Conservation (phyloP, 1,284 basidiomycete genomes). For the Ceratobasidium sp. region DNA sequence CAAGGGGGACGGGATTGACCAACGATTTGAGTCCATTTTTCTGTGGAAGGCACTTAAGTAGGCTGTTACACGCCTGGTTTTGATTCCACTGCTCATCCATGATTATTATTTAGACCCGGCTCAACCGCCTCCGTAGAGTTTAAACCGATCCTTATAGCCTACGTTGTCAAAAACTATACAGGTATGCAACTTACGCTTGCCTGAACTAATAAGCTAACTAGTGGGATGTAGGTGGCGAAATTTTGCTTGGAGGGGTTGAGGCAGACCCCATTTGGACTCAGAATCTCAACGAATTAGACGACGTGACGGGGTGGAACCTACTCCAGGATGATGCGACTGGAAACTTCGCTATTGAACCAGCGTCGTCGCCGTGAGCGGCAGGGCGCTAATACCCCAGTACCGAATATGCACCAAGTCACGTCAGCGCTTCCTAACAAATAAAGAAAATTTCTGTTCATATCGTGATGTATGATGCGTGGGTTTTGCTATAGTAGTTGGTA, state of each 20-base stretch:
- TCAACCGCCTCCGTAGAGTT: neutral
- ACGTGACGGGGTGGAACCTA: slow-evolving; percentile 3
- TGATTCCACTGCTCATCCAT: neutral
- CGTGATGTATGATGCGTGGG: too few species aligned
- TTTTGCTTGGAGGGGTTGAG: slow-evolving; percentile 7
- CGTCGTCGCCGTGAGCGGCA: too few species aligned
- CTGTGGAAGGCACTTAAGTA: neutral
- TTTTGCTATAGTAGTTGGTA: too few species aligned
- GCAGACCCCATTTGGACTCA: neutral
- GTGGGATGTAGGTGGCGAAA: neutral
- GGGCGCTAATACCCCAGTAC: too few species aligned
- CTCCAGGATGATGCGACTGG: neutral
- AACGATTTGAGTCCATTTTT: neutral
- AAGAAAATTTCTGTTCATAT: too few species aligned
- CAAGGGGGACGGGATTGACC: neutral
- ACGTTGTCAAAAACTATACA: neutral
- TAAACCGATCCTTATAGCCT: neutral
- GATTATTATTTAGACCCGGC: neutral
- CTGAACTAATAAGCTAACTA: neutral
- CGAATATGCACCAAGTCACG: too few species aligned
- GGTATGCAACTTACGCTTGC: neutral
- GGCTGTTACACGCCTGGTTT: neutral
- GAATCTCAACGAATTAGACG: neutral
- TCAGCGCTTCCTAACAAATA: too few species aligned
- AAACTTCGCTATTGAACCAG: neutral